Conservation (phyloP, 2,329 filamentous ascomycete genomes). For the Neonectria sp. region DNA sequence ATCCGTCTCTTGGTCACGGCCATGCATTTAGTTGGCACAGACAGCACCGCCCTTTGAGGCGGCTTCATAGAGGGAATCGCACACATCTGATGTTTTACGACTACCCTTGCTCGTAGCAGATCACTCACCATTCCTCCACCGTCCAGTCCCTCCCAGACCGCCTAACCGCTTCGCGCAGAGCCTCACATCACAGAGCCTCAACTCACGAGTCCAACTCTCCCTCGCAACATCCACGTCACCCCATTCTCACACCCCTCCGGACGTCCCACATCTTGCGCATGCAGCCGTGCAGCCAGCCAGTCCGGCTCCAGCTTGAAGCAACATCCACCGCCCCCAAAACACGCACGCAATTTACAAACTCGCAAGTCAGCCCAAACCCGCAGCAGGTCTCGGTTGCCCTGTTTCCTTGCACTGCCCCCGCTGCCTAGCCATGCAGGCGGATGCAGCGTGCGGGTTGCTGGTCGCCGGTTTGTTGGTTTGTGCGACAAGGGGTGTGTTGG, state of each 20-base stretch:
- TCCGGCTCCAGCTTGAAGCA: neutral
- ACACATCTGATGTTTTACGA: slow-evolving; percentile 1
- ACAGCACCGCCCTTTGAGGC: neutral
- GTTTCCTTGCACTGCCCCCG: neutral
- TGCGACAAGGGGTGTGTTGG: neutral
- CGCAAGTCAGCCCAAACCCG: neutral
- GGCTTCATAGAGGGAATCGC: slow-evolving; percentile 1
- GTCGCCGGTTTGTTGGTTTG: neutral
- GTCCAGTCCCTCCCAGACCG: neutral
- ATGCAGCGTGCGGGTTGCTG: neutral
- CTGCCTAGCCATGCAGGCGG: neutral
- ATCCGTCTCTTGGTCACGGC: neutral
- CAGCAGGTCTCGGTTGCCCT: neutral
- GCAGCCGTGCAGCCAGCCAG: neutral
- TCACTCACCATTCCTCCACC: neutral
- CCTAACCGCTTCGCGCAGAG: slow-evolving; percentile 1
- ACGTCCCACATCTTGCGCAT: neutral
- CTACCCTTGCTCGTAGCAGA: neutral
- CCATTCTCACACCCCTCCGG: neutral
- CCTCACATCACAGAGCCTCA: slow-evolving; percentile 7
- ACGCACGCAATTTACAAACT: neutral
- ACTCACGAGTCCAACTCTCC: neutral
- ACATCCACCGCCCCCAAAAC: neutral
- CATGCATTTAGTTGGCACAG: neutral
- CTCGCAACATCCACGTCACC: slow-evolving; percentile 5